phyloP scores from a whole-genome alignment of 1,284 basidiomycete species.

The Austropuccinia psidii region DNA sequence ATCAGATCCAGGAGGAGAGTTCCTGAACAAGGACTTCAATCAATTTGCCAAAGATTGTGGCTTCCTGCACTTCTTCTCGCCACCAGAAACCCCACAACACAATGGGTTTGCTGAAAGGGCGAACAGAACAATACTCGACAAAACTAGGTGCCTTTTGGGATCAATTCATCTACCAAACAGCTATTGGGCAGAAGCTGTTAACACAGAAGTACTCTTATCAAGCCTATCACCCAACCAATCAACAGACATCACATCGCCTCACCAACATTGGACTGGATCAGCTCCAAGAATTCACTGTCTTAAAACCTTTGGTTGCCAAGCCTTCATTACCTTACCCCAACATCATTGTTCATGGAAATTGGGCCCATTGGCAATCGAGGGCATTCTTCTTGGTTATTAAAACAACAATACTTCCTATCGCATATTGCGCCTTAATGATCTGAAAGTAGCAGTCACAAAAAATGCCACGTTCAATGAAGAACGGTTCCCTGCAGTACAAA shows the following conservation, averaged over 20 bases:
- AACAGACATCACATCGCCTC: background rate
- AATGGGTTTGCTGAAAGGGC: slow-evolving; percentile 47
- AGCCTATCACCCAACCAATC: slow-evolving; percentile 39
- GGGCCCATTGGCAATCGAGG: background rate
- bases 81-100: slow-evolving; percentile 48
- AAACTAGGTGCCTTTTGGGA: slow-evolving; percentile 43
- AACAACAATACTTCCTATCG: background rate
- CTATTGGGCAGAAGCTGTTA: slow-evolving; percentile 48
- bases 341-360: background rate
- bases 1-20: slow-evolving; percentile 47
- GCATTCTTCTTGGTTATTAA: background rate
- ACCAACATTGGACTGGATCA: background rate
- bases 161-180: slow-evolving; percentile 42
- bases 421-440: background rate
- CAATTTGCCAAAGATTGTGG: slow-evolving; percentile 43
- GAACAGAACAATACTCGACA: slow-evolving; percentile 44
- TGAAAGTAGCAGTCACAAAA: background rate
- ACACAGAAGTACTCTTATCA: slow-evolving; percentile 45
- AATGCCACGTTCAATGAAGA: background rate
- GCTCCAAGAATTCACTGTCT: background rate
- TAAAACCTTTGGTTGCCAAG: background rate
- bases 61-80: slow-evolving; percentile 45
- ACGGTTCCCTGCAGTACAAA: too few relatives aligned
- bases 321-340: background rate
- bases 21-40: slow-evolving; percentile 41